phyloP scores from a whole-genome alignment of 2,329 filamentous ascomycete genomes.

The Herpotrichia juniperi region DNA sequence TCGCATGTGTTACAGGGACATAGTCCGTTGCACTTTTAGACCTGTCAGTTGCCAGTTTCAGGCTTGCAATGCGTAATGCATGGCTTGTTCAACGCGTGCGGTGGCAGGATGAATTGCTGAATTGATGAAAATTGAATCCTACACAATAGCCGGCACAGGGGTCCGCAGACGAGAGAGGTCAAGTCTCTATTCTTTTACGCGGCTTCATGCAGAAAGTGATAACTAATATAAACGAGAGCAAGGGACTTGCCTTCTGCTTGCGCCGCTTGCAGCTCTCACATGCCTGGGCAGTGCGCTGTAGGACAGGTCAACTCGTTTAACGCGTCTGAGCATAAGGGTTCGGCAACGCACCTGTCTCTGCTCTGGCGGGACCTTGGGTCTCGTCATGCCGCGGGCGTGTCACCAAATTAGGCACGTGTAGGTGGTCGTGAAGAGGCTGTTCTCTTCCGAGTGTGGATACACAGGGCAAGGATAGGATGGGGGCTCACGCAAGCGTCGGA shows the following conservation, averaged over 20 bases:
- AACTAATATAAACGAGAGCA: slow-evolving; percentile 9
- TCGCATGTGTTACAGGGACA: slow-evolving; percentile 64
- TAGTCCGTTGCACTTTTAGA: slow-evolving; percentile 63
- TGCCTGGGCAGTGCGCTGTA: slow-evolving; percentile 64
- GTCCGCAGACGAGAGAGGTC: slow-evolving; percentile 1
- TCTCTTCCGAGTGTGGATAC: slow-evolving; percentile 24
- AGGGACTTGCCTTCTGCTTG: slow-evolving; percentile 67
- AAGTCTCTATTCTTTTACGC: background rate
- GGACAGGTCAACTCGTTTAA: background rate
- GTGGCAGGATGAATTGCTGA: no score
- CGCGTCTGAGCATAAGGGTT: slow-evolving; percentile 61
- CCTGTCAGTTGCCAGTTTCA: background rate
- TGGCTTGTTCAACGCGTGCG: background rate
- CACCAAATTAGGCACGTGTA: slow-evolving; percentile 30
- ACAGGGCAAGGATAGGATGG: slow-evolving; percentile 26
- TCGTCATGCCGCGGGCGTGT: slow-evolving; percentile 32
- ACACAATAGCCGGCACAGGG: slow-evolving; percentile 7
- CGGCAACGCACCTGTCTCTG: background rate
- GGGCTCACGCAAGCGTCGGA: slow-evolving; percentile 23
- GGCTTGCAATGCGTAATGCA: background rate
- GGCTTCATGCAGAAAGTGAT: slow-evolving; percentile 5
- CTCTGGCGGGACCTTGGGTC: slow-evolving; percentile 41
- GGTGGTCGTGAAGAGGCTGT: slow-evolving; percentile 13
- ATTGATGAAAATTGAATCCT: slow-evolving; percentile 4
- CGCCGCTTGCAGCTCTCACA: slow-evolving; percentile 70